Evolutionary conservation across 805 yeast genomes (phyloP).

Genomic region (Pichia manshurica): DNA sequence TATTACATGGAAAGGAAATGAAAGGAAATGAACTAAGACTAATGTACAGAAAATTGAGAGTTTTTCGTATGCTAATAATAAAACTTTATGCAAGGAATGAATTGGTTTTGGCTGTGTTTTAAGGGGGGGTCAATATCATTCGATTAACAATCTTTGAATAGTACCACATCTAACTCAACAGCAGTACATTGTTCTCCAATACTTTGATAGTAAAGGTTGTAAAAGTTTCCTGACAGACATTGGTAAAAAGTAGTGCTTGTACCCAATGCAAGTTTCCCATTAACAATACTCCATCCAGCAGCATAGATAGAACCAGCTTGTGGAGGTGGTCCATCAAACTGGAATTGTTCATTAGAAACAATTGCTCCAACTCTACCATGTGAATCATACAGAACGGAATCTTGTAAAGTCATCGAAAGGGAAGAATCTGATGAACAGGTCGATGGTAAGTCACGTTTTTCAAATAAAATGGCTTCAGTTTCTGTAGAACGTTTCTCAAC

Average conservation of each 20-base stretch:
- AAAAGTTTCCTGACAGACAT: constrained; percentile 71
- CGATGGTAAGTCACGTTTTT: constrained; percentile 21
- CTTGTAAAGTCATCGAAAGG: constrained; percentile 49
- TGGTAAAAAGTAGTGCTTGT: constrained; percentile 57
- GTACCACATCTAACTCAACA: constrained; percentile 55
- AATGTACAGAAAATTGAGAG: neutral
- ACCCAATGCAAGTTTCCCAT: constrained; percentile 63
- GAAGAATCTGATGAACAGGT: constrained; percentile 46
- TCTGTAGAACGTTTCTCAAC: constrained; percentile 24
- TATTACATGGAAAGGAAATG: neutral
- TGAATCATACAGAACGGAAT: constrained; percentile 48
- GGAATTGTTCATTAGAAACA: constrained; percentile 79
- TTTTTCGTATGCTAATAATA: too few relatives aligned
- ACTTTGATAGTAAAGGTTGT: constrained; percentile 67
- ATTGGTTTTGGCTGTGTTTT: too few relatives aligned
- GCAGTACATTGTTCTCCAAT: constrained; percentile 58
- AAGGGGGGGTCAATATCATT: too few relatives aligned
- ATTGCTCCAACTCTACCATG: constrained; percentile 69
- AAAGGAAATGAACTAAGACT: constrained; percentile 2
- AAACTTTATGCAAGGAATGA: neutral
- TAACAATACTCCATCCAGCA: constrained; percentile 56
- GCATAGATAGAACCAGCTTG: constrained; percentile 71
- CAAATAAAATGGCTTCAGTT: constrained; percentile 7
- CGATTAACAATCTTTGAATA: constrained; percentile 46
- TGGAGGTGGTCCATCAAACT: constrained; percentile 76